phyloP scores from a whole-genome alignment of 371 early-diverging fungal genomes.

The Nematocida parisii region DNA sequence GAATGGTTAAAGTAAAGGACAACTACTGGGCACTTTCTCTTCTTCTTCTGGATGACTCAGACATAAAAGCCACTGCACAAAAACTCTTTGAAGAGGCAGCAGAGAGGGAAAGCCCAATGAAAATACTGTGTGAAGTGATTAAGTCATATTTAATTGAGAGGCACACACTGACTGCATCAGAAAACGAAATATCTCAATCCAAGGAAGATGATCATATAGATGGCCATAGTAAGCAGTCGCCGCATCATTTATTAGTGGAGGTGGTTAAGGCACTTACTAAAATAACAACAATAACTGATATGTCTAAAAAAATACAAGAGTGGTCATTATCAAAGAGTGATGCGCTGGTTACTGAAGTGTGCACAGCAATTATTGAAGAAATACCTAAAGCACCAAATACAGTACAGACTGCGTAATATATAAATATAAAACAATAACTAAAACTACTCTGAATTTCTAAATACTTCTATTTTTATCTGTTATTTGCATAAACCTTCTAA shows the following conservation, averaged over 20 bases:
- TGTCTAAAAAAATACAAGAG: conserved; percentile 28
- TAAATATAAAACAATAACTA: neutral
- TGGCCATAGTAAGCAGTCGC: neutral
- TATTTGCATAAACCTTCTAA: no score
- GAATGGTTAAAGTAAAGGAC: conserved; percentile 49
- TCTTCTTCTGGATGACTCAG: conserved; percentile 28
- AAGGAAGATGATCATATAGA: neutral
- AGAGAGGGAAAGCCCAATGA: conserved; percentile 35
- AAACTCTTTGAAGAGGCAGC: conserved; percentile 44
- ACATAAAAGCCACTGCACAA: neutral
- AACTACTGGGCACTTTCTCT: conserved; percentile 52
- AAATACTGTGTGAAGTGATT: conserved; percentile 48
- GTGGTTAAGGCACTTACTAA: conserved; percentile 25
- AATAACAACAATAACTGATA: conserved; percentile 17
- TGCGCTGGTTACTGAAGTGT: conserved; percentile 2
- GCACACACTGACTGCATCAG: neutral
- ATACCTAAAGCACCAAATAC: neutral
- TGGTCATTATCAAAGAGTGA: conserved; percentile 43
- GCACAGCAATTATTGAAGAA: conserved; percentile 9
- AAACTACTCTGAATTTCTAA: neutral
- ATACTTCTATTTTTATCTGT: neutral
- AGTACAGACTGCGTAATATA: neutral
- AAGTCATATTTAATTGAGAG: conserved; percentile 44
- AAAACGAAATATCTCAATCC: neutral
- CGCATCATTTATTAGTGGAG: neutral